Percentiles rank a stretch among this genome's conserved stretches.
Conservation (phyloP, 83 land plant genomes). For the Thuja plicata region DNA sequence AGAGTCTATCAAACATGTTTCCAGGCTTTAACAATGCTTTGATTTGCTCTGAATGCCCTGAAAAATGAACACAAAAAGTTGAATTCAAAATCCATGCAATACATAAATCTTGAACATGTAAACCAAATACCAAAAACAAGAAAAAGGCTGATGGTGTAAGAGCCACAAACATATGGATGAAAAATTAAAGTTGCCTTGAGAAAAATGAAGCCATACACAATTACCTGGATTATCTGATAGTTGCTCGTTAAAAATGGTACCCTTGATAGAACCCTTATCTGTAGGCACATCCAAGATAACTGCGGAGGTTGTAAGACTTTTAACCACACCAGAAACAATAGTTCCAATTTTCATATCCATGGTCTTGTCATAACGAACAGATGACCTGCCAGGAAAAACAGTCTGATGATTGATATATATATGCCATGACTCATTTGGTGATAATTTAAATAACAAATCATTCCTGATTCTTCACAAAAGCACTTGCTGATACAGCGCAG, state of each 20-base stretch:
- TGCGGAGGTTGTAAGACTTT: constrained; percentile 34
- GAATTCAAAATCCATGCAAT: not conserved
- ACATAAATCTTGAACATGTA: not conserved
- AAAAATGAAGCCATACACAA: not conserved
- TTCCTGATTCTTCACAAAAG: not conserved
- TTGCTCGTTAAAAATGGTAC: constrained; percentile 67
- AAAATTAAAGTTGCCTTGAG: not conserved
- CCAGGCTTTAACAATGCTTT: constrained; percentile 74
- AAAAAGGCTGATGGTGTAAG: not conserved
- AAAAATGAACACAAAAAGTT: constrained; percentile 2
- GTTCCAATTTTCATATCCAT: constrained; percentile 49
- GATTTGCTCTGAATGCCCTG: constrained; percentile 68
- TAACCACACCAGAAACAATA: constrained; percentile 73
- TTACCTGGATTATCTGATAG: constrained; percentile 64
- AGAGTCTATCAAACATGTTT: constrained; percentile 63
- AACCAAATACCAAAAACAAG: not conserved
- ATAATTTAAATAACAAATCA: not conserved
- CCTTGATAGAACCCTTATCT: constrained; percentile 37
- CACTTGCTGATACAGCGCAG: not conserved
- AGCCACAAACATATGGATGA: not conserved
- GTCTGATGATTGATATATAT: not conserved
- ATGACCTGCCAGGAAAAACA: constrained; percentile 15
- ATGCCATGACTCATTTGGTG: not conserved
- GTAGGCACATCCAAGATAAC: constrained; percentile 38
- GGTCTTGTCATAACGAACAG: constrained; percentile 22